Base-by-base conservation (phyloP, 257 asterid species). In the Perilla frutescens region DNA sequence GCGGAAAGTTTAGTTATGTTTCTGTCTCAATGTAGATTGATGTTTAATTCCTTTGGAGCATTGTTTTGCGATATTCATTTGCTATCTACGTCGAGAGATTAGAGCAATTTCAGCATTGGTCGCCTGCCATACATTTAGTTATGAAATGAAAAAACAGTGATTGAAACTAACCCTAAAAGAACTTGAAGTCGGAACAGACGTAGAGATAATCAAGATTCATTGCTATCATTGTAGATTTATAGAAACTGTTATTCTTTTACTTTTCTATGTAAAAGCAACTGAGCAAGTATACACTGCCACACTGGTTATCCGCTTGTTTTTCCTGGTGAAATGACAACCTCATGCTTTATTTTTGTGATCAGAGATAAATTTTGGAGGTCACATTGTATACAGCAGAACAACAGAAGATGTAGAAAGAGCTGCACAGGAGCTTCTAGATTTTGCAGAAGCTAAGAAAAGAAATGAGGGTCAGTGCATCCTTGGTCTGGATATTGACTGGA, bases 401-500 rank as follows among this genome's bases (percentile, higher is more conserved):
- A 51, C 65, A 71, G 86, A 60, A 68, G 98, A 93, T 83, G 98
- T 90, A 65, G 95, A 89, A 81, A 81, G 81, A 81, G 88, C 96
- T 64, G 95, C 95, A 47, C 62, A 60, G 65, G 96, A 88, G 84
- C 96, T 93, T 80, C 81, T 91, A 49, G 79, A 82, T 41, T 87
- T 93, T 79, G 84, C 86, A 59, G 91, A 87, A 84, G 84, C 83
- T 50, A 86, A 84, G 82, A 89, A 71, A 81, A 85, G 84, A 51
- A 66, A 74, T 34, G 92, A 83, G 45, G 88, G 84, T 26, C 71
- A 73, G 29, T 89, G 88, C 79, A 77, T 87, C 66, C 96, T 93
- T 72, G 98, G 98, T 76, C 88, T 91, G 81, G 98, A 93, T 74
- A 84, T 93, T 43, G 98, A 93, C 84, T 93, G 98, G 98, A 89